Percentiles rank a stretch among this genome's conserved stretches.
phyloP scores from a whole-genome alignment of 805 yeast species.

The Ascoidea tarda region DNA sequence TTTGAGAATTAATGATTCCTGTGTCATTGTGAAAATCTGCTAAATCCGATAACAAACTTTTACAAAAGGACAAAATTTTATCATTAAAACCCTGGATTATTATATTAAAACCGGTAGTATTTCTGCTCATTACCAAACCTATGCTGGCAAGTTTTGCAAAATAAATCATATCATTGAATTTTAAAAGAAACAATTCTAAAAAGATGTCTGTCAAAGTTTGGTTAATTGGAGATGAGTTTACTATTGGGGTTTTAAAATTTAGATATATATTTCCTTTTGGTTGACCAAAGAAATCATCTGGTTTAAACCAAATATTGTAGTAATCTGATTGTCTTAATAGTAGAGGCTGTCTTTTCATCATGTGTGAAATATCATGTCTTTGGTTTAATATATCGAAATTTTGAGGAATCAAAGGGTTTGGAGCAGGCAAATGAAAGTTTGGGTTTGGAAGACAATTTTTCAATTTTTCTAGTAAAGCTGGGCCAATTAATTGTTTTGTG shows the following conservation, averaged over 20 bases:
- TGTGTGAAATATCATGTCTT: conserved; percentile 8
- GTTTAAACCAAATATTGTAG: conserved; percentile 68
- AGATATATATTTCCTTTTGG: conserved; percentile 72
- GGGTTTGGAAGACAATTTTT: conserved; percentile 17
- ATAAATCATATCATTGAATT: conserved; percentile 61
- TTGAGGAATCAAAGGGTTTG: conserved; percentile 74
- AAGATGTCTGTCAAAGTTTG: conserved; percentile 46
- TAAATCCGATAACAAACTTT: conserved; percentile 42
- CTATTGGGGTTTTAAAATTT: conserved; percentile 49
- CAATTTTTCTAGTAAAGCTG: conserved; percentile 22
- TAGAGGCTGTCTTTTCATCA: conserved; percentile 42
- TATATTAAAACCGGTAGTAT: conserved; percentile 59
- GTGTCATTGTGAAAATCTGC: conserved; percentile 11
- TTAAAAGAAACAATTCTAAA: conserved; percentile 62
- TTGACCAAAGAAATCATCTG: conserved; percentile 77
- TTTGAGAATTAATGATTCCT: conserved; percentile 17
- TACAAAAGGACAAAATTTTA: conserved; percentile 51
- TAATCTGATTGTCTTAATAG: conserved; percentile 34
- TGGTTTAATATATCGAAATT: conserved; percentile 48
- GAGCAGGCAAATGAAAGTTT: conserved; percentile 45
- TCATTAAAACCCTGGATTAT: conserved; percentile 73
- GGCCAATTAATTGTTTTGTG: conserved; percentile 29
- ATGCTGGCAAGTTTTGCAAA: conserved; percentile 79
- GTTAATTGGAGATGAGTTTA: conserved; percentile 42
- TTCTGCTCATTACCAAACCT: conserved; percentile 36